Percentiles rank a stretch among this genome's conserved stretches.
Conservation (phyloP, 257 asterid species). For the Plantago major region DNA sequence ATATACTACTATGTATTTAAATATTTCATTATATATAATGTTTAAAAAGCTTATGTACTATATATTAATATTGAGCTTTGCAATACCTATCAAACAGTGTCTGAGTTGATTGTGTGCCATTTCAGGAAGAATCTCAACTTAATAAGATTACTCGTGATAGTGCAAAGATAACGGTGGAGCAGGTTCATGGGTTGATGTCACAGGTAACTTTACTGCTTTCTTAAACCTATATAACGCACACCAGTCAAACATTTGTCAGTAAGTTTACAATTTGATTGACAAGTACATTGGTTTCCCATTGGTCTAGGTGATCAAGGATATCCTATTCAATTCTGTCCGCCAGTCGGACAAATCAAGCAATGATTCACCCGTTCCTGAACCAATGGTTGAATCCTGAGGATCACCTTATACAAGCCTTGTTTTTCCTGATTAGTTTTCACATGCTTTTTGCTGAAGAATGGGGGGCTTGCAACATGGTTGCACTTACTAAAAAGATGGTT, state of each 20-base stretch:
- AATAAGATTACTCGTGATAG: slow-evolving; percentile 93
- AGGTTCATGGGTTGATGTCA: slow-evolving; percentile 98
- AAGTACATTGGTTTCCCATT: slow-evolving; percentile 2
- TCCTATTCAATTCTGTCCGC: slow-evolving; percentile 81
- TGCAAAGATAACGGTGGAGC: slow-evolving; percentile 92
- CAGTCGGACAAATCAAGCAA: slow-evolving; percentile 46
- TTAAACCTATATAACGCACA: not conserved
- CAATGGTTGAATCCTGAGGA: slow-evolving; percentile 80
- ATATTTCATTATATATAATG: no score
- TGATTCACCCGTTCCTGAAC: slow-evolving; percentile 74
- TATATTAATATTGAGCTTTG: no score
- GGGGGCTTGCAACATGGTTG: not conserved
- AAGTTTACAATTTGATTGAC: not conserved
- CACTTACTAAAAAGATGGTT: not conserved
- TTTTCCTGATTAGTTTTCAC: not conserved
- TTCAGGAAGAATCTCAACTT: slow-evolving; percentile 94
- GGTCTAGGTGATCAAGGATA: slow-evolving; percentile 86
- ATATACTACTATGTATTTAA: no score
- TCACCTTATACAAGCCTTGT: not conserved
- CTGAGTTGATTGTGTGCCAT: not conserved
- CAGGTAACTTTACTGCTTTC: slow-evolving; percentile 50
- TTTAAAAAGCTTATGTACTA: no score
- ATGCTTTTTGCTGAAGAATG: not conserved
- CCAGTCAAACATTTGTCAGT: not conserved
- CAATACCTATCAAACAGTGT: no score